Conservation (phyloP, 495 filamentous ascomycete genomes). For the Penicillium waksmanii region DNA sequence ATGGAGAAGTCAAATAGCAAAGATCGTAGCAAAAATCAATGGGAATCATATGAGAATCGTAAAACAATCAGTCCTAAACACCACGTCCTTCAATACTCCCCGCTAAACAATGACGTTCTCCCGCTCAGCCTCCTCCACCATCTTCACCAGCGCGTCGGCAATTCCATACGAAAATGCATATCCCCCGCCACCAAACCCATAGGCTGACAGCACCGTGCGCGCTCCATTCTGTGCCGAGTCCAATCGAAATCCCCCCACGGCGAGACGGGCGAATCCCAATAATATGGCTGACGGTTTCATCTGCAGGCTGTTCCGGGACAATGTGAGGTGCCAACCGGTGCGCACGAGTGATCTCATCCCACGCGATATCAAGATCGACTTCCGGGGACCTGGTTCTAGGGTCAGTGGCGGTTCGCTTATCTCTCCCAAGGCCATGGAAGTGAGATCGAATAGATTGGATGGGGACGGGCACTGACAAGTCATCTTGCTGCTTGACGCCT, state of each 20-base stretch:
- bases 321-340: constrained; percentile 46
- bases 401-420: constrained; percentile 2
- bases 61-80: neutral
- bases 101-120: constrained; percentile 34
- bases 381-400: constrained; percentile 34
- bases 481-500: constrained; percentile 48
- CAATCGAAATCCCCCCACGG: constrained; percentile 42
- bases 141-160: constrained; percentile 42
- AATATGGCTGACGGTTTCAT: constrained; percentile 38
- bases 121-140: constrained; percentile 43
- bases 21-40: neutral
- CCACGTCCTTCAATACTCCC: neutral
- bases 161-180: constrained; percentile 51
- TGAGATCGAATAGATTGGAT: neutral
- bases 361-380: constrained; percentile 42
- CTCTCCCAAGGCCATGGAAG: neutral
- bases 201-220: constrained; percentile 41
- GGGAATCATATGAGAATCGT: neutral
- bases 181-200: constrained; percentile 49
- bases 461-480: constrained; percentile 31
- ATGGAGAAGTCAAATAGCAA: neutral
- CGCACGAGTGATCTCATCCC: constrained; percentile 46
- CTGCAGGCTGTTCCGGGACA: constrained; percentile 39
- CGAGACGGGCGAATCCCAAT: constrained; percentile 47
- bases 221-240: constrained; percentile 36